These are phyloP conservation scores for Helminthosporium solani DNA, from an alignment of 2,329 filamentous ascomycete species.

Conservation along the genomic window DNA sequence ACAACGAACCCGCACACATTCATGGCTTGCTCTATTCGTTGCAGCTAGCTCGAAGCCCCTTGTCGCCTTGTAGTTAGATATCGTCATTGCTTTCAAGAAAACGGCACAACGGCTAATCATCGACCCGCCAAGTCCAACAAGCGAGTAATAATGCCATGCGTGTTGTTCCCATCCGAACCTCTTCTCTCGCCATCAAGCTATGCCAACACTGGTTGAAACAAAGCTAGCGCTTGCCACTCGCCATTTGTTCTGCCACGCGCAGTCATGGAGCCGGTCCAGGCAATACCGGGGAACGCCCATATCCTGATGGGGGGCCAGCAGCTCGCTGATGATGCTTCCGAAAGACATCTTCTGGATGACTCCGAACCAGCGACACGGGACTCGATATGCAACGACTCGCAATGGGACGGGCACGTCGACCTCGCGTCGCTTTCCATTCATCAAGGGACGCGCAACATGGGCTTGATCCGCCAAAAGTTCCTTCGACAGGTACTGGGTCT, in stretches of 20 bases:
- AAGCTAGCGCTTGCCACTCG: neutral
- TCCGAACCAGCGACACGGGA: conserved; percentile 20
- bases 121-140: too few relatives aligned
- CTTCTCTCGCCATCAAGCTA: too few relatives aligned
- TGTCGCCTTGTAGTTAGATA: too few relatives aligned
- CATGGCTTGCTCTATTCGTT: too few relatives aligned
- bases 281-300: conserved; percentile 5
- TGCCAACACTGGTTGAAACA: too few relatives aligned
- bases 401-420: conserved; percentile 38
- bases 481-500: conserved; percentile 44
- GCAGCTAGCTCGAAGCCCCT: too few relatives aligned
- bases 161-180: too few relatives aligned
- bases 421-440: conserved; percentile 33
- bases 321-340: conserved; percentile 16
- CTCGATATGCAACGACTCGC: conserved; percentile 22
- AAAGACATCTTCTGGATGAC: conserved; percentile 22
- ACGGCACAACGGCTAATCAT: too few relatives aligned
- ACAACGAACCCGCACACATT: too few relatives aligned
- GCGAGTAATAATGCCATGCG: too few relatives aligned
- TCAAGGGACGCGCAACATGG: conserved; percentile 31
- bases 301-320: conserved; percentile 7
- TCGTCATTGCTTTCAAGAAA: too few relatives aligned
- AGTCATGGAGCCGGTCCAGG: conserved; percentile 9
- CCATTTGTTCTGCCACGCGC: neutral
- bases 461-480: conserved; percentile 34